Conservation (phyloP, 441 rosid genomes). For the Jatropha multifida region DNA sequence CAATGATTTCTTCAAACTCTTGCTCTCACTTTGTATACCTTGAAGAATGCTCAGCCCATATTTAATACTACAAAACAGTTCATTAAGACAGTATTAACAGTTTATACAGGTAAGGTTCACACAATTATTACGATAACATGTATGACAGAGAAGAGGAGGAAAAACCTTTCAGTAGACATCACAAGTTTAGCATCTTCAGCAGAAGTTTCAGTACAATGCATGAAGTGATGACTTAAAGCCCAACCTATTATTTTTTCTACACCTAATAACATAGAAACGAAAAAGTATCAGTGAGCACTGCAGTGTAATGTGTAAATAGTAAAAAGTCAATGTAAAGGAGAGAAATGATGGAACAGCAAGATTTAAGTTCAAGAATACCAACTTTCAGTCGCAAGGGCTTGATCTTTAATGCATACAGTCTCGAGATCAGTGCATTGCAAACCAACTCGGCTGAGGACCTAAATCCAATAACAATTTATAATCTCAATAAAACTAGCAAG, state of each 20-base stretch:
- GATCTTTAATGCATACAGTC: constrained; percentile 71
- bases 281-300: constrained; percentile 18
- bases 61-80: constrained; percentile 54
- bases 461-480: constrained; percentile 10
- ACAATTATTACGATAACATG: background rate
- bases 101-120: background rate
- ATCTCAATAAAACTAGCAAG: background rate
- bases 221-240: constrained; percentile 82
- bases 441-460: constrained; percentile 64
- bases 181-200: constrained; percentile 64
- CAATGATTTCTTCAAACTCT: constrained; percentile 84
- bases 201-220: constrained; percentile 64
- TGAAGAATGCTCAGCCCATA: constrained; percentile 78
- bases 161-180: constrained; percentile 79
- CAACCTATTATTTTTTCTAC: constrained; percentile 96
- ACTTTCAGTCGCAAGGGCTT: constrained; percentile 75
- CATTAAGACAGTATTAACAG: constrained; percentile 13
- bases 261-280: constrained; percentile 39
- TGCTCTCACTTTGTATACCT: constrained; percentile 78
- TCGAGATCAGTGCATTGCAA: constrained; percentile 83
- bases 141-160: background rate
- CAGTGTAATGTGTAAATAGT: background rate
- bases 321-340: background rate
- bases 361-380: constrained; percentile 33
- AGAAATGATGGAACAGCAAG: background rate